phyloP scores from a whole-genome alignment of 495 filamentous ascomycete species.

The Podospora conica region DNA sequence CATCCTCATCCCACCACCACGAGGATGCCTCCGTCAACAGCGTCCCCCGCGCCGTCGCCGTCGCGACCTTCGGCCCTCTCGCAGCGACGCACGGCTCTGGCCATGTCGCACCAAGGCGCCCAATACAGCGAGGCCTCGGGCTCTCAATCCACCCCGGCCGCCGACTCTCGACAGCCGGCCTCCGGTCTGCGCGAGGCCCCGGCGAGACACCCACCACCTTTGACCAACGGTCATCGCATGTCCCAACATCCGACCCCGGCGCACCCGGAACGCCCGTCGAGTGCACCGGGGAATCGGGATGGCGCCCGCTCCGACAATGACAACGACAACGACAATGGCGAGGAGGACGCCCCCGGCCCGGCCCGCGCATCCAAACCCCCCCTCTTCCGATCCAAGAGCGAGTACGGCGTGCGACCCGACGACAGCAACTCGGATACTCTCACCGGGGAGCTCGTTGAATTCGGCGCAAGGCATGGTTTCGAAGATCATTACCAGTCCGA shows the following conservation, averaged over 20 bases:
- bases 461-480: slow-evolving; percentile 59
- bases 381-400: slow-evolving; percentile 65
- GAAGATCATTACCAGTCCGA: slow-evolving; percentile 65
- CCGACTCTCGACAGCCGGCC: background rate
- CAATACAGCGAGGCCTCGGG: slow-evolving; percentile 20
- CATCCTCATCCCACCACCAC: slow-evolving; percentile 14
- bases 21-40: slow-evolving; percentile 7
- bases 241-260: slow-evolving; percentile 11
- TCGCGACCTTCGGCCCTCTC: slow-evolving; percentile 6
- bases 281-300: slow-evolving; percentile 22
- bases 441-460: slow-evolving; percentile 39
- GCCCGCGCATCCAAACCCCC: slow-evolving; percentile 46
- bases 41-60: slow-evolving; percentile 13
- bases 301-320: slow-evolving; percentile 4
- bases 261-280: slow-evolving; percentile 25
- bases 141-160: slow-evolving; percentile 5
- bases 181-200: too few relatives aligned
- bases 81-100: slow-evolving; percentile 13
- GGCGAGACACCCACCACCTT: slow-evolving; percentile 1
- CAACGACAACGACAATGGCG: slow-evolving; percentile 25
- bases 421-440: slow-evolving; percentile 33
- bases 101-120: slow-evolving; percentile 21
- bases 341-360: slow-evolving; percentile 12
- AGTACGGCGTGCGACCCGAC: slow-evolving; percentile 53
- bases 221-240: slow-evolving; percentile 9